Evolutionary conservation across 1,139 yeast genomes (phyloP), one percentile per base, ranked within the genome.

Genomic region (Lodderomyces metapsilosis): DNA sequence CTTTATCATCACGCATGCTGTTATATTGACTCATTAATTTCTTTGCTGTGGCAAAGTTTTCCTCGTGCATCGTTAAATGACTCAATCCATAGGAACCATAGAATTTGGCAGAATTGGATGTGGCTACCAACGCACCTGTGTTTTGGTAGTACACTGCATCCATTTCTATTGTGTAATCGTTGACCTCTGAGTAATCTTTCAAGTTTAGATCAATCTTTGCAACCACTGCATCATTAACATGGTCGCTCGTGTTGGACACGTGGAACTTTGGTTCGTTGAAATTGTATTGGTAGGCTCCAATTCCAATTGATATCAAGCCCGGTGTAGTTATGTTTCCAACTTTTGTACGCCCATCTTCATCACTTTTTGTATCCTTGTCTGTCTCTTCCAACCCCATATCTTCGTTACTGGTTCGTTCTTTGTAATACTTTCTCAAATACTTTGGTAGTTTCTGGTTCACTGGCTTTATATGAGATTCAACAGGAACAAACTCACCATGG

Each of bases 81-180:
- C 89, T 86, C 21, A 84, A 54, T 0, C 75, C 79, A 52, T 74
- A 74, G 6, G 69, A 51, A 3, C 95, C 91, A 36, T 76, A 71
- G 56, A 85, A 88, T 58, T 88, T 88, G 8, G 85, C 88, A 18
- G 94, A 79, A 37, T 76, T 69, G 0, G 95, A 77, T 13, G 78
- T 58, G 2, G 84, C 70, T 8, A 88, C 64, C 12, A 88, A 56
- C 42, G 88, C 74, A 0, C 97, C 97, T 1, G 81, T 66, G 8
- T 76, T 71, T 47, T 82, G 82, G 53, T 84, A 84, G 58, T 89
- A 88, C 3, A 87, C 69, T 0, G 96, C 97, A 15, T 61, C 59
- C 17, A 88, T 59, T 2, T 65, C 68, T 13, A 88, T 48, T 1
- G 57, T 57, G 54, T 80, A 80, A 41, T 57, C 59, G 36, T 68